Base-by-base conservation (phyloP, 371 early-diverging fungal species). In the Mortierella sp. region DNA sequence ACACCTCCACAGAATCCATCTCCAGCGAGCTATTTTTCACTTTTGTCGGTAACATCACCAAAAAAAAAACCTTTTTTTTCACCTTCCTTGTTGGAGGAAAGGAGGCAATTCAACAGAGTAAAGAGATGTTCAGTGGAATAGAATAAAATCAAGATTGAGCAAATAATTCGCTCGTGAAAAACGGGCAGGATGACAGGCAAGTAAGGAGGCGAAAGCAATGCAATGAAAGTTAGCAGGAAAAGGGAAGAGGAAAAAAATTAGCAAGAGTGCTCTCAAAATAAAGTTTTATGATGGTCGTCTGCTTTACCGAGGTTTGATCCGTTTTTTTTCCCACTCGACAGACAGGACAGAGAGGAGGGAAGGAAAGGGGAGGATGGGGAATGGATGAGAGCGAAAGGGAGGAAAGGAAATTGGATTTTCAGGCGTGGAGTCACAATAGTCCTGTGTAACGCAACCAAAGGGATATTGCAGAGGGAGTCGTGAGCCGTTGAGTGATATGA, bases 281-380 rank as follows among this genome's bases (percentile, higher is more conserved):
- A 72, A 32, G 51, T 72, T 72, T 44, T 44, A 21, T 44, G 44
- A 21, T 44, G 44, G 29, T 21, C 35, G 32, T 38, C 43, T 41
- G 35, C 41, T 70, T 72, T 65, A 65, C 65, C 65, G 65, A 65
- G 65, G 65, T 65, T 65, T 65, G 38, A 65, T 65, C 65, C 65
- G 65, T 38, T 65, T 14, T 65, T 18, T 65, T 18, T 32, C 14
- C 16, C 14, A 3, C 4, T 27, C 12, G 14, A 60, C 32, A 12
- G n/a, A 60, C 29, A 14, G 11, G 32, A 11, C 0, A 55, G 56
- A n/a, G 5, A 1, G 6, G 55, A 55, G 27, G 24, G 55, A 8
- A 48, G 11, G 46, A 38, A 38, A 18, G 18, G 14, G 51, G 4
- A 51, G 51, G 51, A 18, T 51, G 16, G 51, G 38, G 38, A 38